A percentile compares a stretch with the other conserved stretches of the same genome.
These are phyloP conservation scores for Plenodomus lindquistii DNA, from an alignment of 2,329 filamentous ascomycete genomes.

Conservation along the genomic window DNA sequence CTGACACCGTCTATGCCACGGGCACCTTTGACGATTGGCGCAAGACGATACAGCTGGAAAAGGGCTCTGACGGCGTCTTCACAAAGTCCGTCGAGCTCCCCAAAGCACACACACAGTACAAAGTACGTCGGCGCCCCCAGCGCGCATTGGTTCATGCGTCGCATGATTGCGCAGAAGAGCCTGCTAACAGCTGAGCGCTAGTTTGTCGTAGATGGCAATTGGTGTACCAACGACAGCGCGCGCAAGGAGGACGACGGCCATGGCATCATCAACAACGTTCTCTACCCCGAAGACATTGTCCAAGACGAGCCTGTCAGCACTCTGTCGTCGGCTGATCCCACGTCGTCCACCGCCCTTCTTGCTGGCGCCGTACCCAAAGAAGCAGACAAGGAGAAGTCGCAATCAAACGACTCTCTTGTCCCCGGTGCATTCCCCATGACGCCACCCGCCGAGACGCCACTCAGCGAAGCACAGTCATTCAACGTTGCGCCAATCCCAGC, in stretches of 20 bases:
- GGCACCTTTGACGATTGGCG: slow-evolving; percentile 95
- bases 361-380: slow-evolving; percentile 70
- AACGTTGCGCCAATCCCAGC: slow-evolving; percentile 63
- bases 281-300: slow-evolving; percentile 72
- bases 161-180: slow-evolving; percentile 11
- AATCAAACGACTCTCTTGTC: slow-evolving; percentile 36
- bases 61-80: slow-evolving; percentile 69
- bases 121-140: slow-evolving; percentile 63
- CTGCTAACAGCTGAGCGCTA: slow-evolving; percentile 47
- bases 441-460: slow-evolving; percentile 62
- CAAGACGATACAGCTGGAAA: slow-evolving; percentile 81
- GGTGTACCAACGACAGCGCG: slow-evolving; percentile 80
- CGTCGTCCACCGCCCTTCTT: slow-evolving; percentile 72
- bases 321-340: slow-evolving; percentile 70
- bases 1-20: slow-evolving; percentile 88
- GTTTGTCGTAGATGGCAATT: slow-evolving; percentile 94
- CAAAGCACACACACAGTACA: slow-evolving; percentile 82
- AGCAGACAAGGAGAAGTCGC: slow-evolving; percentile 21
- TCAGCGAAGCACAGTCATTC: slow-evolving; percentile 51
- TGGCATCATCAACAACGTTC: slow-evolving; percentile 91
- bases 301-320: slow-evolving; percentile 55
- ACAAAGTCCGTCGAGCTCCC: slow-evolving; percentile 79
- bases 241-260: slow-evolving; percentile 80
- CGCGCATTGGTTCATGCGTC: background rate
- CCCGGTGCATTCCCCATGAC: slow-evolving; percentile 76